Base-by-base conservation (phyloP, 75 land plant genomes). In the Cunninghamia lanceolata region DNA sequence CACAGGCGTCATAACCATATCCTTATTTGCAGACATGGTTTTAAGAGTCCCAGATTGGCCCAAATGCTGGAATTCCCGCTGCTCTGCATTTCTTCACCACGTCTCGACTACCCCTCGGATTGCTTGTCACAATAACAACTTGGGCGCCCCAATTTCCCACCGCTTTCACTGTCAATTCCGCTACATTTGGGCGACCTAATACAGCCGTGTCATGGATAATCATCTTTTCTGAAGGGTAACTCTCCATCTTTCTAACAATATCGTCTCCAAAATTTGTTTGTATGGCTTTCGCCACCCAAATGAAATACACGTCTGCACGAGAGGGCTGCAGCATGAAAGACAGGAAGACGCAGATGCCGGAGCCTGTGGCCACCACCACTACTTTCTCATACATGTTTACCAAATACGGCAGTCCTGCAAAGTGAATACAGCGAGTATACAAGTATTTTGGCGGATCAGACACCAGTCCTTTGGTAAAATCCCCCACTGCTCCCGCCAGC, bases 401-500 rank as follows among this genome's bases (percentile, higher is more conserved):
- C 28, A 94, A 84, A 86, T 94, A 94, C 0, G 95, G 91, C 39
- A 94, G 40, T 1, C 94, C 95, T 32, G 91, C 92, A 39, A 94
- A 94, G 82, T 88, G 94, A 17, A 91, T 85, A 1, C 74, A 21
- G 35, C 92, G 86, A 17, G 90, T 89, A 93, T 94, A 94, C 38
- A 94, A 76, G 84, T 91, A 89, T 90, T 89, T 86, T 91, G 95
- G 95, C 17, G 94, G 94, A 83, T 88, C 68, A 2, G 92, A 42
- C 28, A 93, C 95, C 21, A 91, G 87, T 91, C 94, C 0, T 92
- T 91, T 28, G 88, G 94, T 28, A 92, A 94, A 36, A 90, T 91
- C 95, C 0, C 95, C 95, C 17, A 94, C 95, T 21, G 94, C 95
- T 1, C 95, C 95, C n/a, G 91, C 92, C 36, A 94, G 83, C 89